Evolutionary conservation across 2,329 filamentous ascomycete species (phyloP).

Genomic region (Lachnellula hyalina): DNA sequence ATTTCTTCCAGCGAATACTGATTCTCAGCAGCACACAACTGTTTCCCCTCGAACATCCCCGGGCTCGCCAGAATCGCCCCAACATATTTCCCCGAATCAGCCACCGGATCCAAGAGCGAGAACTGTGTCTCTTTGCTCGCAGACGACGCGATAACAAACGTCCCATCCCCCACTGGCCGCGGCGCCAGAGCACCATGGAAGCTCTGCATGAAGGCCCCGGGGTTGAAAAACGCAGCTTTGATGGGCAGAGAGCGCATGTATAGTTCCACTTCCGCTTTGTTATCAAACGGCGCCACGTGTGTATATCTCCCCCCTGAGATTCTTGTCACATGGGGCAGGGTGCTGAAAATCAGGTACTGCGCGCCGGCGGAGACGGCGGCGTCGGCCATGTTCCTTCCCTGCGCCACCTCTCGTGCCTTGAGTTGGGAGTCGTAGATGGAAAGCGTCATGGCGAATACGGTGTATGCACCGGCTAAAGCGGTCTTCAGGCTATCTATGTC

Average conservation of each 20-base stretch:
- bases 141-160: constrained; percentile 12
- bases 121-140: constrained; percentile 22
- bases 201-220: constrained; percentile 40
- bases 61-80: constrained; percentile 39
- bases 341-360: constrained; percentile 39
- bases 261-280: constrained; percentile 32
- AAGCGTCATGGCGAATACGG: constrained; percentile 45
- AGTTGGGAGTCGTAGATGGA: constrained; percentile 32
- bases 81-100: constrained; percentile 28
- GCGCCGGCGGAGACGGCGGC: constrained; percentile 36
- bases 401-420: background rate
- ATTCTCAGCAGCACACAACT: constrained; percentile 40
- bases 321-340: constrained; percentile 34
- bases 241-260: constrained; percentile 35
- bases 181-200: constrained; percentile 2
- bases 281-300: constrained; percentile 31
- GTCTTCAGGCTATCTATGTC: constrained; percentile 34
- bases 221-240: constrained; percentile 40
- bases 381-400: constrained; percentile 39
- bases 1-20: constrained; percentile 31
- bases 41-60: constrained; percentile 38
- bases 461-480: constrained; percentile 40
- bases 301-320: constrained; percentile 33
- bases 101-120: constrained; percentile 25
- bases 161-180: constrained; percentile 14